A percentile compares a stretch with the other conserved stretches of the same genome.
Evolutionary conservation across 2,329 filamentous ascomycete genomes (phyloP).

Genomic region (Periglandula ipomoeae): DNA sequence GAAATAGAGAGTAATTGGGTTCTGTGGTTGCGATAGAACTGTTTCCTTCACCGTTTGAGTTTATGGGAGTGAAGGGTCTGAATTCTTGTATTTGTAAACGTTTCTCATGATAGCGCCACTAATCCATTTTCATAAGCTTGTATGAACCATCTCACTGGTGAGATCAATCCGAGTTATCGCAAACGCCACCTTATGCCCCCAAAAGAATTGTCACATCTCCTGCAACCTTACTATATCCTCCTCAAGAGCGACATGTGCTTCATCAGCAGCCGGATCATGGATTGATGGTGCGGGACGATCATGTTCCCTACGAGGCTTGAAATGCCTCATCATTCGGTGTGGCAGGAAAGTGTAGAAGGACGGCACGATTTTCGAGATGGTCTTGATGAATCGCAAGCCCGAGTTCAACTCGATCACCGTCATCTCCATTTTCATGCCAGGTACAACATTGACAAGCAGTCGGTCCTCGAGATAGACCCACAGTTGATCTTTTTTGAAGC

Average conservation of each 20-base stretch:
- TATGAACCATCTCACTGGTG: too few species aligned
- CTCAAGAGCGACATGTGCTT: constrained; percentile 15
- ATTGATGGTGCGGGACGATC: constrained; percentile 38
- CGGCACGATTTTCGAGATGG: constrained; percentile 43
- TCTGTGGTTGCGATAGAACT: neutral
- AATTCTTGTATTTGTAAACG: neutral
- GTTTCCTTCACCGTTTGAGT: neutral
- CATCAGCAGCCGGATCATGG: constrained; percentile 21
- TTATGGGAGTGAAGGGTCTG: neutral
- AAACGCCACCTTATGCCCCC: too few species aligned
- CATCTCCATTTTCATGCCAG: constrained; percentile 55
- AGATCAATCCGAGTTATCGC: too few species aligned
- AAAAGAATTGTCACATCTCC: neutral
- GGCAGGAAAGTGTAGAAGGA: constrained; percentile 56
- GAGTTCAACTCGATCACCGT: constrained; percentile 49
- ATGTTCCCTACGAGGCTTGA: constrained; percentile 45
- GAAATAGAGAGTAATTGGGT: too few species aligned
- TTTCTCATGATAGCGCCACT: neutral
- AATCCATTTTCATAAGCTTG: neutral
- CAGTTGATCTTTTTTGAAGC: constrained; percentile 12
- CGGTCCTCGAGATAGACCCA: constrained; percentile 61
- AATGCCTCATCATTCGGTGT: constrained; percentile 60
- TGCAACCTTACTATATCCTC: neutral
- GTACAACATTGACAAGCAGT: constrained; percentile 40
- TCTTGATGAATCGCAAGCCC: constrained; percentile 57